Percentiles rank a stretch among this genome's conserved stretches.
phyloP scores from a whole-genome alignment of 2,329 filamentous ascomycete species.

The Paecilomyces sp. region DNA sequence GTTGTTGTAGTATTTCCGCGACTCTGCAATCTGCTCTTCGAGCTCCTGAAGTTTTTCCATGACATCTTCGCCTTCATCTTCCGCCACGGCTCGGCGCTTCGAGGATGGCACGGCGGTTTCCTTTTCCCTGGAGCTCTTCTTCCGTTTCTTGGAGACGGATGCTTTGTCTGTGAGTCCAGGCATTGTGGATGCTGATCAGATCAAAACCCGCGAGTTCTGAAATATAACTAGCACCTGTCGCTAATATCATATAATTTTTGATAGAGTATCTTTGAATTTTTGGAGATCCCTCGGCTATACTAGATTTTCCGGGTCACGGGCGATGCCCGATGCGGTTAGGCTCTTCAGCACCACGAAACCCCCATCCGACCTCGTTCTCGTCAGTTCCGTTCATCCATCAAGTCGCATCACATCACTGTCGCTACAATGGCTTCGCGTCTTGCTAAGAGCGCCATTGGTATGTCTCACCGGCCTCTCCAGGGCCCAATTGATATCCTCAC shows the following conservation, averaged over 20 bases:
- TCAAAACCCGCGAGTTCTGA: slow-evolving; percentile 39
- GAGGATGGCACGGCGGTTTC: slow-evolving; percentile 30
- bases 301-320: slow-evolving; percentile 23
- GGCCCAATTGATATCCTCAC: slow-evolving; percentile 9
- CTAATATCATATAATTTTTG: slow-evolving; percentile 3
- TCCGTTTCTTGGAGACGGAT: slow-evolving; percentile 32
- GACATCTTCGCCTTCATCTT: slow-evolving; percentile 44
- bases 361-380: slow-evolving; percentile 33
- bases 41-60: slow-evolving; percentile 65
- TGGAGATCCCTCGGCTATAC: slow-evolving; percentile 18
- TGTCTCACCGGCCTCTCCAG: slow-evolving; percentile 38
- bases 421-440: slow-evolving; percentile 95
- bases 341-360: slow-evolving; percentile 28
- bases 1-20: slow-evolving; percentile 86
- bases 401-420: slow-evolving; percentile 49
- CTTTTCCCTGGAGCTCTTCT: slow-evolving; percentile 28
- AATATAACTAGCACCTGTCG: neutral
- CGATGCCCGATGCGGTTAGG: slow-evolving; percentile 25
- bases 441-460: slow-evolving; percentile 91
- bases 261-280: slow-evolving; percentile 17
- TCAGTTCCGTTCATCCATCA: slow-evolving; percentile 32
- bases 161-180: slow-evolving; percentile 14
- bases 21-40: slow-evolving; percentile 75
- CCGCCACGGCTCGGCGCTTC: slow-evolving; percentile 39
- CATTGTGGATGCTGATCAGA: slow-evolving; percentile 32